Percentiles rank a stretch among this genome's conserved stretches.
Evolutionary conservation across 2,329 filamentous ascomycete genomes (phyloP).

Genomic region (Sporothrix dimorphospora): DNA sequence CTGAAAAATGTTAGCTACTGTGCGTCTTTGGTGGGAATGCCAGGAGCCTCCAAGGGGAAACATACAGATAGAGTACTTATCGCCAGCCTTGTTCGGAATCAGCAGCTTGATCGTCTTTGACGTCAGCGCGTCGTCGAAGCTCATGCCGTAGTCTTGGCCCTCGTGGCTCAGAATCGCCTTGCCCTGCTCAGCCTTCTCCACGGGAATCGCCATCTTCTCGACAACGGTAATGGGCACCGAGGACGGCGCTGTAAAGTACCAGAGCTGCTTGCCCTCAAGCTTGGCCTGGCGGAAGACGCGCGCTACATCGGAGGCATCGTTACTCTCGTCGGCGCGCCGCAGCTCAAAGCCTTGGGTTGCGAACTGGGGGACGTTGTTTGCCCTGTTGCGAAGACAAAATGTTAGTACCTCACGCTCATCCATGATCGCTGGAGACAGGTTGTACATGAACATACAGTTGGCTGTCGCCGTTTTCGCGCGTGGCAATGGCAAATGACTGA

Average conservation of each 20-base stretch:
- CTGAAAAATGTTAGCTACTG: constrained; percentile 41
- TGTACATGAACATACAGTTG: not conserved
- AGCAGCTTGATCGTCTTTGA: constrained; percentile 61
- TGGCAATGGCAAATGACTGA: constrained; percentile 42
- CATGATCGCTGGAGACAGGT: no score
- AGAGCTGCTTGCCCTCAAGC: constrained; percentile 72
- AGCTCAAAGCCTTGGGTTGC: constrained; percentile 58
- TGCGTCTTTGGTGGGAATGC: not conserved
- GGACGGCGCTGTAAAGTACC: constrained; percentile 77
- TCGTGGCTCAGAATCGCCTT: constrained; percentile 64
- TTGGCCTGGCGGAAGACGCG: constrained; percentile 62
- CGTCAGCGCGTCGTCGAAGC: constrained; percentile 55
- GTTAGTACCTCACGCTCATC: constrained; percentile 29
- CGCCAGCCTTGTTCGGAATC: constrained; percentile 60
- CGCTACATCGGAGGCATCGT: constrained; percentile 50
- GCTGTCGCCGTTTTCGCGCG: constrained; percentile 22
- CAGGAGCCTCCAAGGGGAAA: constrained; percentile 26
- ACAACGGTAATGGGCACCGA: constrained; percentile 70
- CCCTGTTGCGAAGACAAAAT: constrained; percentile 35
- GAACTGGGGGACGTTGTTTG: constrained; percentile 44
- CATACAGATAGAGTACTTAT: constrained; percentile 59
- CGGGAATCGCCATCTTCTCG: constrained; percentile 63
- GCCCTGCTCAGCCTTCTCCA: constrained; percentile 57
- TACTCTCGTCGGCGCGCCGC: constrained; percentile 52
- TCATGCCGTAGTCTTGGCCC: constrained; percentile 64